Percentiles rank a stretch among this genome's conserved stretches.
Evolutionary conservation across 163 green algal species (phyloP).

Genomic region (Scenedesmus sp.): DNA sequence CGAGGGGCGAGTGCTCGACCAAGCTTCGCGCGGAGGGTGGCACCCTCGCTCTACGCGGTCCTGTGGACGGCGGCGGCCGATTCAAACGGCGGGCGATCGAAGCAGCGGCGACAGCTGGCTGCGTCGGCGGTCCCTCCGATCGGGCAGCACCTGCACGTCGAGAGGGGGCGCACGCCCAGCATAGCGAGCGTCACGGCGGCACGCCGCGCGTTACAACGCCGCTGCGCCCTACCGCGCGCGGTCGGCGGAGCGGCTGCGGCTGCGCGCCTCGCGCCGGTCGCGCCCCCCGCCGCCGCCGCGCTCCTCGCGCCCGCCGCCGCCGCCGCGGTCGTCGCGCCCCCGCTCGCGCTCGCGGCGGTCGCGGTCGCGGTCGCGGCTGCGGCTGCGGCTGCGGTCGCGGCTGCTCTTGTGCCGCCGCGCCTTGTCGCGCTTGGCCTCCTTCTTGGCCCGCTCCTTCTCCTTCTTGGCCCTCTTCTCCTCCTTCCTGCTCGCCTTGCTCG

Average conservation of each 20-base stretch:
- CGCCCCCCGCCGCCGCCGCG: too few species aligned
- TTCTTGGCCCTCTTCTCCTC: conserved; percentile 13
- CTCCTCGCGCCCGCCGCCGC: too few species aligned
- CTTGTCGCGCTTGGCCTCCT: conserved; percentile 25
- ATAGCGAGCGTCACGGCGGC: too few species aligned
- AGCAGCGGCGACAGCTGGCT: too few species aligned
- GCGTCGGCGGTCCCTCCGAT: too few species aligned
- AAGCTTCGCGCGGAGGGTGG: background rate
- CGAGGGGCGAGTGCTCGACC: background rate
- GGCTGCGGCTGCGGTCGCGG: conserved; percentile 13
- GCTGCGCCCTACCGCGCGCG: too few species aligned
- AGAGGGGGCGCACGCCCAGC: too few species aligned
- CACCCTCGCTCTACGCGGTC: background rate
- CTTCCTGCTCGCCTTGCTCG: conserved; percentile 1
- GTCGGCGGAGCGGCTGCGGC: too few species aligned
- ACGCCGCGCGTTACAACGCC: too few species aligned
- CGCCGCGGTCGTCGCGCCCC: too few species aligned
- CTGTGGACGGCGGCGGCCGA: background rate
- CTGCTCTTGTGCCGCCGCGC: conserved; percentile 22
- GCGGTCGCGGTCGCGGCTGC: conserved; percentile 13
- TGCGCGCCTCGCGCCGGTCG: too few species aligned
- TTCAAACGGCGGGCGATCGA: background rate
- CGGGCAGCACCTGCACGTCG: too few species aligned
- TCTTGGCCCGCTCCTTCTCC: conserved; percentile 6
- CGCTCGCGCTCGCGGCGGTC: background rate